phyloP scores from a whole-genome alignment of 2,329 filamentous ascomycete species.

The Apiospora arundinis region DNA sequence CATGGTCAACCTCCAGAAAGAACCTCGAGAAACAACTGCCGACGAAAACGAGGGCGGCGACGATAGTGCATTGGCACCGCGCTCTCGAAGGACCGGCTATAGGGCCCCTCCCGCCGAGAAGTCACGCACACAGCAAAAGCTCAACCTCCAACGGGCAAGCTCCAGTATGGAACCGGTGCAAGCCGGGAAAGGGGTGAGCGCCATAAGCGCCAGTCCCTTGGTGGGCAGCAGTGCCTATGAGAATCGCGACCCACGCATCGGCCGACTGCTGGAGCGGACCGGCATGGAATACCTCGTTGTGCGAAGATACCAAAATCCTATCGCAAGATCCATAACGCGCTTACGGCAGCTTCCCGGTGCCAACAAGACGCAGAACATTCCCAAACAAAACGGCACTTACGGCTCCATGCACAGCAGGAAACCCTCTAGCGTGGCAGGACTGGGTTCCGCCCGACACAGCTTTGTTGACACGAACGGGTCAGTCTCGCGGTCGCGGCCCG shows the following conservation, averaged over 20 bases:
- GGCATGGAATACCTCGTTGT: constrained; percentile 78
- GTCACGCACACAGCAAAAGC: constrained; percentile 76
- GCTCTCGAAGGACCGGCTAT: constrained; percentile 46
- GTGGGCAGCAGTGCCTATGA: constrained; percentile 63
- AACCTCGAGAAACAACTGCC: constrained; percentile 35
- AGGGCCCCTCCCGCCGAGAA: constrained; percentile 56
- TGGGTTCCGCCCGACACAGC: constrained; percentile 18
- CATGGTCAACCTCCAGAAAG: constrained; percentile 44
- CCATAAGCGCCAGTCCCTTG: constrained; percentile 52
- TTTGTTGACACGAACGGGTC: constrained; percentile 24
- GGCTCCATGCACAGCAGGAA: constrained; percentile 40
- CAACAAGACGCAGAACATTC: constrained; percentile 57
- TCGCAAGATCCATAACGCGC: constrained; percentile 66
- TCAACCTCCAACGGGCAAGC: constrained; percentile 76
- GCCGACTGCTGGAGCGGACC: constrained; percentile 71
- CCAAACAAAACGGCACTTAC: constrained; percentile 43
- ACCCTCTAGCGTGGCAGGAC: constrained; percentile 29
- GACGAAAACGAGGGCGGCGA: constrained; percentile 44
- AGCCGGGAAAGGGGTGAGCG: constrained; percentile 45
- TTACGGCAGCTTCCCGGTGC: constrained; percentile 58
- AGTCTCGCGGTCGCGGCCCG: constrained; percentile 36
- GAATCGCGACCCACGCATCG: constrained; percentile 66
- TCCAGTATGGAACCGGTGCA: constrained; percentile 73
- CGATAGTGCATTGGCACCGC: constrained; percentile 55
- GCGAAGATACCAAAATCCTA: constrained; percentile 73